Percentiles rank a stretch among this genome's conserved stretches.
These are phyloP conservation scores for Chalciporus pseudorubinellus DNA, from an alignment of 768 basidiomycete species.

Conservation along the genomic window DNA sequence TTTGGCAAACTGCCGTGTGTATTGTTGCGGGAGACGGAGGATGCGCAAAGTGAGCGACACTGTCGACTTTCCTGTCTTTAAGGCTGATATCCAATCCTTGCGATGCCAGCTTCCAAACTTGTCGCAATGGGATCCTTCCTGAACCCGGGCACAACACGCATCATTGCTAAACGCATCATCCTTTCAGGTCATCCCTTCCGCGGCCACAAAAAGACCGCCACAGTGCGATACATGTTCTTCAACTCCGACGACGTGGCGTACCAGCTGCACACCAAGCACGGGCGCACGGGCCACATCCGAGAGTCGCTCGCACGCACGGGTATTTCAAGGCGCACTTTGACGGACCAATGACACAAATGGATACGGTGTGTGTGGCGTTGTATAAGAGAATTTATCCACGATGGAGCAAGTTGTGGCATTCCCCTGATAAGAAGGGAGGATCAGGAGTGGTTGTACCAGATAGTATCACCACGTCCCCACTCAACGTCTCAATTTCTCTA, in stretches of 20 bases:
- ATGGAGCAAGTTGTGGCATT: constrained; percentile 64
- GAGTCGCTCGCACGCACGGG: constrained; percentile 94
- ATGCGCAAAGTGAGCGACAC: constrained; percentile 56
- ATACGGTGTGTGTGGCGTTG: constrained; percentile 91
- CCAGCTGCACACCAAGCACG: constrained; percentile 89
- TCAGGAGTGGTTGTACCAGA: too few species aligned
- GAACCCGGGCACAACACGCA: constrained; percentile 85
- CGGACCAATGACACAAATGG: constrained; percentile 92
- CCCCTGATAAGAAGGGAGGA: neutral
- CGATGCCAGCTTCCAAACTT: constrained; percentile 62
- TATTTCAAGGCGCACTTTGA: constrained; percentile 98
- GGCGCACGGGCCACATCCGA: constrained; percentile 82
- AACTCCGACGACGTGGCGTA: constrained; percentile 89
- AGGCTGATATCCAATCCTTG: too few species aligned
- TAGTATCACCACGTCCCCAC: too few species aligned
- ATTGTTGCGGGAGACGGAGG: constrained; percentile 66
- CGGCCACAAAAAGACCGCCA: constrained; percentile 95
- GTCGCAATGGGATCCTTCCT: constrained; percentile 89
- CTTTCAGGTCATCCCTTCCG: constrained; percentile 97
- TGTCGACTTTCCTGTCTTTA: neutral
- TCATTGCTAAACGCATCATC: constrained; percentile 91
- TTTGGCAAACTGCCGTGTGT: constrained; percentile 81
- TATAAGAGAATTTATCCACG: constrained; percentile 95
- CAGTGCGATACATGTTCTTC: constrained; percentile 99
- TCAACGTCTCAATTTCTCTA: too few species aligned